Conservation (phyloP, 179 eudicot genomes). For the Heliamphora pulchella region DNA sequence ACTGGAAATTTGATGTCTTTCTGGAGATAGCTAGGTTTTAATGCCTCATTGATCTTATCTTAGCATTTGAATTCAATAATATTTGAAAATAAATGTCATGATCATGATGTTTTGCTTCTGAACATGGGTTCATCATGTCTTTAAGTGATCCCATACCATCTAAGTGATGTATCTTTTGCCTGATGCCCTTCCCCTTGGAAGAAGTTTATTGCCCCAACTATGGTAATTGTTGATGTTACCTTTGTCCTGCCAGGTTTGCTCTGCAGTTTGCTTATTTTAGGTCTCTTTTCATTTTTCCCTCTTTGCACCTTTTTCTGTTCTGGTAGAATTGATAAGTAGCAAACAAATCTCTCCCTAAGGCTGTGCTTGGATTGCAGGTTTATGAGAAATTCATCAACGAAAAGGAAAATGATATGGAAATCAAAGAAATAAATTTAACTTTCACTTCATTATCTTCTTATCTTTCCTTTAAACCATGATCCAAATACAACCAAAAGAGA, state of each 20-base stretch:
- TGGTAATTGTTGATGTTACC: background rate
- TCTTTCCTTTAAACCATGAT: no score
- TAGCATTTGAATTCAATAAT: background rate
- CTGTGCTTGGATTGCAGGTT: no score
- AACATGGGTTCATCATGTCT: background rate
- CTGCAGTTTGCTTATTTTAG: background rate
- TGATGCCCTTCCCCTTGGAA: no score
- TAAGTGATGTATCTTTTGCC: background rate
- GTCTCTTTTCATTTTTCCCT: background rate
- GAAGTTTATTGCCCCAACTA: no score
- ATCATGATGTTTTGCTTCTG: background rate
- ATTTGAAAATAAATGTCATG: background rate
- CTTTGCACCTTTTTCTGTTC: background rate
- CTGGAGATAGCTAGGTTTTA: background rate
- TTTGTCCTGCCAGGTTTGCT: background rate
- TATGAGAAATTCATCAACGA: no score
- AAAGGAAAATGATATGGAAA: no score
- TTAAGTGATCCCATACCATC: background rate
- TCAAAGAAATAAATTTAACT: no score
- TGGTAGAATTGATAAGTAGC: constrained; percentile 3
- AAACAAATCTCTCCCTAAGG: background rate
- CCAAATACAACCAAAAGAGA: no score
- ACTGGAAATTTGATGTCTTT: background rate
- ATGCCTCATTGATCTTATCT: background rate
- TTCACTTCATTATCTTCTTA: no score